These are phyloP conservation scores for Trapa bicornis DNA, from an alignment of 345 rosid genomes.

Conservation along the genomic window DNA sequence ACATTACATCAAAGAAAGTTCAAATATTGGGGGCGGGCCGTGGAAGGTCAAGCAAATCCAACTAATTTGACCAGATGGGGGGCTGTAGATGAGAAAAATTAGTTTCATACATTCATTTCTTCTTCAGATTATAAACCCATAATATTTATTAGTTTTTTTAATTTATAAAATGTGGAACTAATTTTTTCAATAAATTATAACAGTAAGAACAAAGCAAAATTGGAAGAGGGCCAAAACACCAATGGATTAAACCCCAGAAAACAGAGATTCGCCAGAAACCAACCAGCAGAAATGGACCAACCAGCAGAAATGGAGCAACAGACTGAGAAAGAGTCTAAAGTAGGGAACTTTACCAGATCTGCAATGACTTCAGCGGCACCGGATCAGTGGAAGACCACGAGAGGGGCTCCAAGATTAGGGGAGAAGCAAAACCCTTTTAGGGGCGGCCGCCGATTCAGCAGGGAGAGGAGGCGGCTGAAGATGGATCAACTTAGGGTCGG, in stretches of 20 bases:
- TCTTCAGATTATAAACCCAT: too few relatives aligned
- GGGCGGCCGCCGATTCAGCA: conserved; percentile 24
- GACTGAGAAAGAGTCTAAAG: neutral
- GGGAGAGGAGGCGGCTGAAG: conserved; percentile 20
- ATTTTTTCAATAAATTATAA: neutral
- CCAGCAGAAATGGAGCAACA: neutral
- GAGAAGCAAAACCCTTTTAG: conserved; percentile 17
- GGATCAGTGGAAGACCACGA: neutral
- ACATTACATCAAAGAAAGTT: neutral
- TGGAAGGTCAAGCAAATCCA: neutral
- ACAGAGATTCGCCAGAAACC: conserved; percentile 5
- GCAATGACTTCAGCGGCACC: neutral
- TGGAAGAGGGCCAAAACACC: neutral
- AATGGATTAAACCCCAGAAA: neutral
- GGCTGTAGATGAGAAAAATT: too few relatives aligned
- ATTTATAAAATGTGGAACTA: too few relatives aligned
- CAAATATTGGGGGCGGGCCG: neutral
- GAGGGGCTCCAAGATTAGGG: neutral
- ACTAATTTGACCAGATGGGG: neutral
- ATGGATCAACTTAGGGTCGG: conserved; percentile 10
- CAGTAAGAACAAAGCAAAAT: neutral
- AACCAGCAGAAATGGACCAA: neutral
- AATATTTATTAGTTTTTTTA: too few relatives aligned
- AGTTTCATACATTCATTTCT: too few relatives aligned
- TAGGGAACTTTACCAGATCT: conserved; percentile 4